phyloP scores from a whole-genome alignment of 2,329 filamentous ascomycete genomes.

The Aspergillus melleus region DNA sequence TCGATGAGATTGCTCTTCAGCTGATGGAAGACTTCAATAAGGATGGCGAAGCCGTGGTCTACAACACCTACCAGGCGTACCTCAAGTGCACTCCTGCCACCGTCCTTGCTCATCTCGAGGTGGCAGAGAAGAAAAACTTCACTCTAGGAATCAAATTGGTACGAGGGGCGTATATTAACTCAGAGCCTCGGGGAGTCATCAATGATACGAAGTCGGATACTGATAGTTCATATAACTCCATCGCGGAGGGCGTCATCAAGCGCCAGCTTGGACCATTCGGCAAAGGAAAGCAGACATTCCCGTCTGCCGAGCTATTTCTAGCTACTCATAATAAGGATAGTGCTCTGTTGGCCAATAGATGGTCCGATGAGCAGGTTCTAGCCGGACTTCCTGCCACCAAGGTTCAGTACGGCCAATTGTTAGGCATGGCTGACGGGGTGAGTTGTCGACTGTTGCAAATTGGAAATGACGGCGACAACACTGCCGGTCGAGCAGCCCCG shows the following conservation, averaged over 20 bases:
- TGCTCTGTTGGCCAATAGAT: slow-evolving; percentile 53
- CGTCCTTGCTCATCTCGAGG: slow-evolving; percentile 60
- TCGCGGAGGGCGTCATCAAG: slow-evolving; percentile 66
- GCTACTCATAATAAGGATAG: slow-evolving; percentile 81
- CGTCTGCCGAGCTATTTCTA: slow-evolving; percentile 65
- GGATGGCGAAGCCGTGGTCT: slow-evolving; percentile 64
- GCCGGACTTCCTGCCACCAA: slow-evolving; percentile 45
- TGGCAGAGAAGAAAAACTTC: slow-evolving; percentile 61
- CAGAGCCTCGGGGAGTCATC: slow-evolving; percentile 68
- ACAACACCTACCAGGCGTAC: slow-evolving; percentile 78
- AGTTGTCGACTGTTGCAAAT: slow-evolving; percentile 53
- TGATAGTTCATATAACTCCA: slow-evolving; percentile 69
- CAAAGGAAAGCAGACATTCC: slow-evolving; percentile 43
- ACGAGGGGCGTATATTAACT: slow-evolving; percentile 71
- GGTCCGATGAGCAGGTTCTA: slow-evolving; percentile 39
- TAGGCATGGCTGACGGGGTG: slow-evolving; percentile 64
- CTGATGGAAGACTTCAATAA: slow-evolving; percentile 77
- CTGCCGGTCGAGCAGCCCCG: background rate
- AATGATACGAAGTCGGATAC: slow-evolving; percentile 72
- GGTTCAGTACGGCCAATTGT: slow-evolving; percentile 48
- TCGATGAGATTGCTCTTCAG: slow-evolving; percentile 76
- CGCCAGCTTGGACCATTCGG: slow-evolving; percentile 28
- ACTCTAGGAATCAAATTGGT: slow-evolving; percentile 74
- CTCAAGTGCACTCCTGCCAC: slow-evolving; percentile 62
- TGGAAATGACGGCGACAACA: slow-evolving; percentile 27